Base-by-base conservation (phyloP, 2,329 filamentous ascomycete genomes). In the Claviceps sp. region DNA sequence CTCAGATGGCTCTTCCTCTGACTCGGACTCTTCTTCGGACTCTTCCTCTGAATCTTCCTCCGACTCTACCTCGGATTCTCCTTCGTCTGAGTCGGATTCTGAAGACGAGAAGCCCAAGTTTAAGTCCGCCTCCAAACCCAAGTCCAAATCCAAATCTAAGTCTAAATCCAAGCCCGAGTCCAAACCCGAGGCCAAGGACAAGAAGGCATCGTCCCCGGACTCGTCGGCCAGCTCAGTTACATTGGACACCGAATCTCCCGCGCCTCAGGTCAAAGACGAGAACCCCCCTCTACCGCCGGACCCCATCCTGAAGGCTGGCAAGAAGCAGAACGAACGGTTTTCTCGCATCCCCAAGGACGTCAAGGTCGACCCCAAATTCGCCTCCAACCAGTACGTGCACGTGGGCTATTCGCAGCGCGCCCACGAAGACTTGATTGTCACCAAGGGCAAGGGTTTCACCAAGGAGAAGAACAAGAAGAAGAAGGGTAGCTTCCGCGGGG, bases 401-500 rank as follows among this genome's bases (percentile, higher is more conserved):
- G 88, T 96, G 66, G 84, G 86, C 57, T 98, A 97, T 70, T 91
- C 90, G 24, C 85, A 93, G 61, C 82, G 82, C 60, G 94, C 94
- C 8, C 87, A 90, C 64, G 79, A 88, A 59, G 90, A 96, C 65
- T 72, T 98, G 56, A 87, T 89, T 48, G 79, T 95, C 41, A 97
- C 91, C 37, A 88, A 85, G 66, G 93, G 93, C 62, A 97, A 96
- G 73, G 89, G 88, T 4, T 98, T 98, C 71, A 97, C 91, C 55
- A 98, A 98, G 76, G 93, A 97, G 75, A 98, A 98, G 82, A 98
- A 98, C 72, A 98, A 98, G 77, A 93, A 89, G 78, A 90, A 89
- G 77, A 78, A 82, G 60, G 93, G 93, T 49, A 88, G 85, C 58
- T 98, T 95, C 76, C 82, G 86, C 47, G 93, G 93, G 45, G 93